These are phyloP conservation scores for Boletus pseudo-olivaceus DNA, from an alignment of 768 basidiomycete species.

Conservation along the genomic window DNA sequence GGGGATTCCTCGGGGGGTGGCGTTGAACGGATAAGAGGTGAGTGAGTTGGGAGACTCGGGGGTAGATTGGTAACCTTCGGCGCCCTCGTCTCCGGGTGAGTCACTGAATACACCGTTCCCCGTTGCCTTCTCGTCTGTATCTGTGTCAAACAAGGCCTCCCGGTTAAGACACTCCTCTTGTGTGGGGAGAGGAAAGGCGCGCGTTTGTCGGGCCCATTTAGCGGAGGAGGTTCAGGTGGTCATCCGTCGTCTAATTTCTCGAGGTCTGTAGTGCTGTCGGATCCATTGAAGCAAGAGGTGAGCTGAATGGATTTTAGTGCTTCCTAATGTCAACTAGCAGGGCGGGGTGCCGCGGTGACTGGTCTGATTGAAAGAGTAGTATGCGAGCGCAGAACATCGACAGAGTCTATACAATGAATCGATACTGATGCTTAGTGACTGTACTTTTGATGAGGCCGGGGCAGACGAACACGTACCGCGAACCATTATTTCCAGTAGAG, in stretches of 20 bases:
- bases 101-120: constrained; percentile 4
- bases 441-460: constrained; percentile 78
- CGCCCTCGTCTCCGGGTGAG: constrained; percentile 15
- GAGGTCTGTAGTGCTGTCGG: constrained; percentile 59
- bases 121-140: constrained; percentile 14
- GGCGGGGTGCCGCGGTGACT: constrained; percentile 91
- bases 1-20: constrained; percentile 22
- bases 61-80: constrained; percentile 28
- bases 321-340: constrained; percentile 78
- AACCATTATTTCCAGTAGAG: constrained; percentile 71
- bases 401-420: constrained; percentile 57
- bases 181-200: constrained; percentile 26
- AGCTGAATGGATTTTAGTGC: constrained; percentile 79
- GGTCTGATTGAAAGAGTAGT: constrained; percentile 88
- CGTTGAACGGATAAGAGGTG: constrained; percentile 22
- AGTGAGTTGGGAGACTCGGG: constrained; percentile 29
- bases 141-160: not conserved
- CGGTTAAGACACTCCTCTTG: constrained; percentile 8
- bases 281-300: constrained; percentile 86
- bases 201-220: constrained; percentile 23
- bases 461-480: constrained; percentile 78
- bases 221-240: constrained; percentile 20
- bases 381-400: constrained; percentile 86
- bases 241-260: constrained; percentile 64
- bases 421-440: not conserved